These are phyloP conservation scores for Senna tora DNA, from an alignment of 306 rosid species.

Conservation along the genomic window DNA sequence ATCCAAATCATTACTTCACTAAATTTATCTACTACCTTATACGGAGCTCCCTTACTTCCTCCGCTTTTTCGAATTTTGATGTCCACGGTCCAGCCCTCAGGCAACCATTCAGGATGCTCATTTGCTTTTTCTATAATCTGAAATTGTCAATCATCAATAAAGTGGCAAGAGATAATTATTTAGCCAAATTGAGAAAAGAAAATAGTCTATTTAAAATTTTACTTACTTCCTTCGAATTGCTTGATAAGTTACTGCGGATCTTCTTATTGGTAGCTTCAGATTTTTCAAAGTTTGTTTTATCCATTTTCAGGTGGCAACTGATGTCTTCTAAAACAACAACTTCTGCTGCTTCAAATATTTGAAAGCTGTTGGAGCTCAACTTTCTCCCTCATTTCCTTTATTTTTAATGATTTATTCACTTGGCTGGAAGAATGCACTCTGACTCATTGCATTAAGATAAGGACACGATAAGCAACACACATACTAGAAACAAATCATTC, in stretches of 20 bases:
- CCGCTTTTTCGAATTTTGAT: conserved; percentile 75
- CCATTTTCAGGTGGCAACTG: conserved; percentile 40
- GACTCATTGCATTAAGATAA: background rate
- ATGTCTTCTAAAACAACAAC: conserved; percentile 47
- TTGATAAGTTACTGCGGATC: conserved; percentile 24
- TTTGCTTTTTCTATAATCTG: conserved; percentile 52
- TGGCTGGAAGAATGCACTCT: conserved; percentile 8
- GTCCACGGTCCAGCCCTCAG: conserved; percentile 76
- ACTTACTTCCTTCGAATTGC: conserved; percentile 58
- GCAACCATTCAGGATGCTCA: conserved; percentile 83
- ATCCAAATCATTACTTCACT: conserved; percentile 27
- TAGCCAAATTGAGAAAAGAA: conserved; percentile 28
- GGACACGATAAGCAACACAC: conserved; percentile 17
- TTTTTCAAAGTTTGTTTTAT: conserved; percentile 22
- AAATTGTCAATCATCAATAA: conserved; percentile 32
- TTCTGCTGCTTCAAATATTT: conserved; percentile 39
- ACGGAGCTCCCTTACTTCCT: conserved; percentile 54
- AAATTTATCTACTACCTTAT: conserved; percentile 60
- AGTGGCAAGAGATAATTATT: conserved; percentile 20
- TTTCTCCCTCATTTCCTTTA: conserved; percentile 16
- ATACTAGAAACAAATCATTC: background rate
- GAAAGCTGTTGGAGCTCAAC: conserved; percentile 42
- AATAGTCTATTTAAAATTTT: conserved; percentile 8
- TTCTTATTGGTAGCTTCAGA: conserved; percentile 37
- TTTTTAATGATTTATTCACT: conserved; percentile 15